Evolutionary conservation across 2,329 filamentous ascomycete species (phyloP), one percentile per base, ranked within the genome.

Genomic region (Magnaporthiopsis rhizophila): DNA sequence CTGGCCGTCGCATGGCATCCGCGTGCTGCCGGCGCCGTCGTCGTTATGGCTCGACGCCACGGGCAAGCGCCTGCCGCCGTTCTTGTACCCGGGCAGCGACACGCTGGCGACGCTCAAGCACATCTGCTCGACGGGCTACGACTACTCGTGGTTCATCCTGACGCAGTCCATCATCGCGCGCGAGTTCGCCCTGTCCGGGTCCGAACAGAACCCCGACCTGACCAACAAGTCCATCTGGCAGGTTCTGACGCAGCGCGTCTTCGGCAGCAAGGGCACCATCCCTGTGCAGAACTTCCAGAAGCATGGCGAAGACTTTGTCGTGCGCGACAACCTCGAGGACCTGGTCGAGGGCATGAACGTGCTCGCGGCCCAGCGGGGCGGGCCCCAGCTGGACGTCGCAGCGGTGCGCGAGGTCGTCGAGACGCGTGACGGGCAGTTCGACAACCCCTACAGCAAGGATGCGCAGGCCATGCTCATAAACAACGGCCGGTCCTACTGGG

Each of bases 61-160:
- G 0, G 85, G 85, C 63, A 83, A 84, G 69, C 76, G 85, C 3
- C 75, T 87, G 0, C 85, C 85, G 0, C 80, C 83, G 0, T 81
- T 80, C 65, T 74, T 86, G 1, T 87, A 77, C 71, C 85, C 85
- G 0, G 85, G 85, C 1, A 75, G 77, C 38, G 85, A 87, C 70
- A 87, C 84, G 0, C 73, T 86, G 5, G 80, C 75, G 0, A 87
- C 85, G 2, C 77, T 87, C 21, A 81, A 81, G 73, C 74, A 86
- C 69, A 87, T 87, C 66, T 85, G 83, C 76, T 74, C 72, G 67
- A 87, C 85, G 0, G 85, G 85, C 0, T 81, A 86, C 73, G 84
- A 86, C 71, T 87, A 87, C 75, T 81, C 81, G 2, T 87, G 85
- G 85, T 87, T 87, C 74, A 79, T 87, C 64, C 78, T 85, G 2